Percentiles rank a stretch among this genome's conserved stretches.
Evolutionary conservation across 495 filamentous ascomycete genomes (phyloP).

Genomic region (Podospora conica): DNA sequence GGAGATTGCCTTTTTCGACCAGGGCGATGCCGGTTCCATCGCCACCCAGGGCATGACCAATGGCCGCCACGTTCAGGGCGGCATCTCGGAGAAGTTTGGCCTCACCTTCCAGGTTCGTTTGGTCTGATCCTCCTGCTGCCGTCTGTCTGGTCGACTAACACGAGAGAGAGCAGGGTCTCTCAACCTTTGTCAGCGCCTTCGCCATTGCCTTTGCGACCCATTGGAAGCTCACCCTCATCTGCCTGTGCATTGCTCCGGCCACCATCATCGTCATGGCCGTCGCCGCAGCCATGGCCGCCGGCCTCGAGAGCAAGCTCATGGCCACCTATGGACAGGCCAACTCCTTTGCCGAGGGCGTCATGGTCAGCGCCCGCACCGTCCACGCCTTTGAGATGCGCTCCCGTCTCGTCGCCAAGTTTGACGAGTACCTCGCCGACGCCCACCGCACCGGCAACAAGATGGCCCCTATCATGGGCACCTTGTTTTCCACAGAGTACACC

Average conservation of each 20-base stretch:
- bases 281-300: conserved; percentile 62
- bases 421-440: conserved; percentile 60
- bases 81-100: conserved; percentile 77
- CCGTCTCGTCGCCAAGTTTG: conserved; percentile 74
- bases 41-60: conserved; percentile 84
- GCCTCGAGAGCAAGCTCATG: conserved; percentile 66
- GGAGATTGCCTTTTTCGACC: conserved; percentile 76
- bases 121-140: no score
- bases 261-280: conserved; percentile 63
- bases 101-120: conserved; percentile 68
- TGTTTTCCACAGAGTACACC: conserved; percentile 72
- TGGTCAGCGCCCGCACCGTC: conserved; percentile 82
- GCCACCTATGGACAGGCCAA: conserved; percentile 70
- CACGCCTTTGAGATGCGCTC: conserved; percentile 83
- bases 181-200: conserved; percentile 80
- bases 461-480: conserved; percentile 58
- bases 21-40: conserved; percentile 77
- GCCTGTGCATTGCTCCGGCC: conserved; percentile 66
- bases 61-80: conserved; percentile 76
- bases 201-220: conserved; percentile 78
- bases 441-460: conserved; percentile 68
- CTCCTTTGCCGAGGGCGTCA: conserved; percentile 82
- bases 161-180: no score
- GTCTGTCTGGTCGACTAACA: no score
- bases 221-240: conserved; percentile 75